These are phyloP conservation scores for Diaporthe citriasiana DNA, from an alignment of 2,329 filamentous ascomycete species.

Conservation along the genomic window DNA sequence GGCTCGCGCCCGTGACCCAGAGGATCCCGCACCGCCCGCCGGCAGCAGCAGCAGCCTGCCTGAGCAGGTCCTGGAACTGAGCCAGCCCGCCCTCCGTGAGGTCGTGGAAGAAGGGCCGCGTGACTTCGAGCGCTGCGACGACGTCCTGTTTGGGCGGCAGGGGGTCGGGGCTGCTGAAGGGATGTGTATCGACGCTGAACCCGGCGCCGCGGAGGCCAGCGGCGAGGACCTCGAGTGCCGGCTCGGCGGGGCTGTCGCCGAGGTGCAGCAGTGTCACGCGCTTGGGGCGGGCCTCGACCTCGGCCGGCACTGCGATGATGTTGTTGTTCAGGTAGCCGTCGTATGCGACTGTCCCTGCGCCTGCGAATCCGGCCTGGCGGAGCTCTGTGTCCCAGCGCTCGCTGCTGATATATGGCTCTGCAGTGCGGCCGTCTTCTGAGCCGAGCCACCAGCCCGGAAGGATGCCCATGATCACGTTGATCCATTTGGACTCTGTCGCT, in stretches of 20 bases:
- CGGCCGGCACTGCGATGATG: not conserved
- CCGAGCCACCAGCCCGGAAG: conserved; percentile 38
- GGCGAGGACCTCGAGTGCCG: not conserved
- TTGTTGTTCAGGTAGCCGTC: conserved; percentile 35
- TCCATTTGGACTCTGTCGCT: conserved; percentile 10
- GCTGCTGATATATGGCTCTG: conserved; percentile 38
- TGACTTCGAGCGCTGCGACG: not conserved
- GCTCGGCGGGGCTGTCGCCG: not conserved
- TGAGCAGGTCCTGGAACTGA: conserved; percentile 1
- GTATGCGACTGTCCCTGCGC: conserved; percentile 28
- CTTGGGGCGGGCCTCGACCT: not conserved
- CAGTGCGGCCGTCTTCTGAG: not conserved
- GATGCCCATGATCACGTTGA: conserved; percentile 27
- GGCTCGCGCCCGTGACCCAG: conserved; percentile 51
- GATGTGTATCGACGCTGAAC: conserved; percentile 39
- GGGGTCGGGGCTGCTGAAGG: conserved; percentile 46
- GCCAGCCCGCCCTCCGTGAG: not conserved
- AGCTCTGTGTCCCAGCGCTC: conserved; percentile 43
- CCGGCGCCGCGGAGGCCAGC: not conserved
- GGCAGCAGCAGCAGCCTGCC: not conserved
- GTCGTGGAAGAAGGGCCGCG: conserved; percentile 1
- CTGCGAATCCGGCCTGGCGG: conserved; percentile 38
- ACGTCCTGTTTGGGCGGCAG: not conserved
- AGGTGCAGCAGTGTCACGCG: not conserved
- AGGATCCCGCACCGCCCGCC: conserved; percentile 44